Percentiles rank a stretch among this genome's conserved stretches.
phyloP scores from a whole-genome alignment of 108 stramenopile species.

The Nannochloropsis gaditana region DNA sequence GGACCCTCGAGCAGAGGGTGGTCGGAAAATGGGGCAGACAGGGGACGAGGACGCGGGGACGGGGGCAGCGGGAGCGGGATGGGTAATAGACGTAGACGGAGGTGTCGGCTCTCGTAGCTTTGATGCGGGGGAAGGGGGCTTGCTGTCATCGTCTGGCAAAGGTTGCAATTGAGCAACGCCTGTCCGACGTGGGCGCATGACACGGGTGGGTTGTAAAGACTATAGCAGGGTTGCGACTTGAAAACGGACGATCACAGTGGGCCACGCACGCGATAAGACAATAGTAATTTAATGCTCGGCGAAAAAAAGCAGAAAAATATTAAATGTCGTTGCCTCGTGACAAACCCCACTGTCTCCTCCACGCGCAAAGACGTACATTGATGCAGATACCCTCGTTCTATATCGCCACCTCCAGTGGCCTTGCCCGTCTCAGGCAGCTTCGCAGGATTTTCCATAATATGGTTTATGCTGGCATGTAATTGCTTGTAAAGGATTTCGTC shows the following conservation, averaged over 20 bases:
- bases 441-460: too few species aligned
- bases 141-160: neutral
- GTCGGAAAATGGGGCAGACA: neutral
- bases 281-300: too few species aligned
- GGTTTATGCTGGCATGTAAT: too few species aligned
- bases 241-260: too few species aligned
- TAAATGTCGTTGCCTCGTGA: too few species aligned
- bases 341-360: neutral
- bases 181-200: neutral
- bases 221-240: too few species aligned
- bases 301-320: too few species aligned
- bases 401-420: neutral
- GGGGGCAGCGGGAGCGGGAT: neutral
- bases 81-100: neutral
- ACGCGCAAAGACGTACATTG: neutral
- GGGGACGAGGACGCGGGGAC: neutral
- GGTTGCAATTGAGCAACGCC: constrained; percentile 9
- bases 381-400: neutral
- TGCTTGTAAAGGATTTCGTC: too few species aligned
- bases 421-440: too few species aligned
- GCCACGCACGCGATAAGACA: too few species aligned
- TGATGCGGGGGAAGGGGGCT: neutral
- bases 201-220: too few species aligned
- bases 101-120: neutral
- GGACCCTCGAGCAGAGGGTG: neutral